Conservation (phyloP, 2,329 filamentous ascomycete species). For the Claviceps maximensis region DNA sequence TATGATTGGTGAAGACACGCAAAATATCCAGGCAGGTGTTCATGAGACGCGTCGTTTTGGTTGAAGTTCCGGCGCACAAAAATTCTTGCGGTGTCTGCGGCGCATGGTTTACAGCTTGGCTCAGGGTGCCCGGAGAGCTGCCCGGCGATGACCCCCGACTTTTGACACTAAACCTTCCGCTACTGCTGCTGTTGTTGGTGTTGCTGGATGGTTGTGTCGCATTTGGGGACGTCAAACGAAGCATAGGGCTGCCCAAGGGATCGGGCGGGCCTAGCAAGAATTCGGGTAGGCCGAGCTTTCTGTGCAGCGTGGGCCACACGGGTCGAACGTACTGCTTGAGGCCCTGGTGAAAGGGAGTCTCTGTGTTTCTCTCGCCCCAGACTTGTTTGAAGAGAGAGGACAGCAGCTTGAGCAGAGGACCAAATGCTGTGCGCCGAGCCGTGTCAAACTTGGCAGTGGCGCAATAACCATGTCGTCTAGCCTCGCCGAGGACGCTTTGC, state of each 20-base stretch:
- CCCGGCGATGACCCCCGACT: conserved; percentile 38
- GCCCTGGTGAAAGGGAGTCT: conserved; percentile 48
- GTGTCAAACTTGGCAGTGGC: conserved; percentile 55
- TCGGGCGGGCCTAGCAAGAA: conserved; percentile 49
- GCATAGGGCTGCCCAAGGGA: conserved; percentile 7
- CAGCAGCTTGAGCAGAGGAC: conserved; percentile 49
- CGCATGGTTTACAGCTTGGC: conserved; percentile 23
- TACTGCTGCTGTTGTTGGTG: conserved; percentile 13
- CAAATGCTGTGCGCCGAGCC: conserved; percentile 46
- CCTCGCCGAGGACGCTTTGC: conserved; percentile 48
- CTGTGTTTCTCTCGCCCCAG: conserved; percentile 52
- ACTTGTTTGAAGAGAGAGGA: conserved; percentile 55
- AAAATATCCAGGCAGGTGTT: conserved; percentile 81
- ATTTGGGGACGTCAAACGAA: conserved; percentile 1
- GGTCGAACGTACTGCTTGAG: conserved; percentile 50
- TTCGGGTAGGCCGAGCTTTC: conserved; percentile 49
- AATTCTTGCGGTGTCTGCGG: conserved; percentile 46
- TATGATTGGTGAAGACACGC: conserved; percentile 66
- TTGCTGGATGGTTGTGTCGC: background rate
- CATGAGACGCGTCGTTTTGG: conserved; percentile 61
- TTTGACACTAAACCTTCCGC: conserved; percentile 20
- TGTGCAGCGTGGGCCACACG: conserved; percentile 51
- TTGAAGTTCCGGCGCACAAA: conserved; percentile 42
- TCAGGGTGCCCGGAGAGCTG: conserved; percentile 24
- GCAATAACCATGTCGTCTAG: conserved; percentile 48